Evolutionary conservation across 73 alveolate genomes (phyloP), one percentile per base, ranked within the genome.

Genomic region (Symbiodinium pilosum): DNA sequence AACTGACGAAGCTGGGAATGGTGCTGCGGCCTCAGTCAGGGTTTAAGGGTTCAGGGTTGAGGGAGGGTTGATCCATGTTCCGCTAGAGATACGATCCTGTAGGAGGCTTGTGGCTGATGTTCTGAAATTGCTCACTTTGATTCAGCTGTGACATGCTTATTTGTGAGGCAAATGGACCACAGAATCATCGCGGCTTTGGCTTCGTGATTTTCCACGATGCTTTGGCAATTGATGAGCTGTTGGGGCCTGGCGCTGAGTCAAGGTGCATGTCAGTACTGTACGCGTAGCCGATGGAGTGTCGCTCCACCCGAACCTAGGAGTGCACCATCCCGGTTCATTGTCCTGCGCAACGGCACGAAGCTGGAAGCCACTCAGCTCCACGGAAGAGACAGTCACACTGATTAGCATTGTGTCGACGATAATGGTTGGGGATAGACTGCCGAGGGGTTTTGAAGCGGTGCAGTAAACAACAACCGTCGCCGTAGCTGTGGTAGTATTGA

Each of bases 181-280:
- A 88, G 71, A 88, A 88, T 64, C 95, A 88, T 30, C 95, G 95
- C n/a, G 95, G 95, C 86, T 88, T 88, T 59, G 95, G 95, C 71
- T 88, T 88, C 44, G 95, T 88, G 95, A 88, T 88, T 39, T 88
- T 88, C 41, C 95, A 88, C 41, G 95, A 88, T 56, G 95, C 95
- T 44, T 43, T 88, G 68, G 95, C 95, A 0, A 88, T 88, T 75
- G 95, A 88, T 26, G 95, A 88, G 86, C 43, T 88, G 86, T 86
- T 88, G 42, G 95, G 95, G 95, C 44, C 47, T 26, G 39, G 34
- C 34, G 77, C 86, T 75, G 47, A 14, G 77, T 54, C n/a, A 6
- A 30, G 26, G 26, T 54, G 7, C 71, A 54, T 24, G 18, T 54
- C 71, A 54, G 34, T 54, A 4, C 71, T 7, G n/a, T n/a, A n/a